Percentiles rank a stretch among this genome's conserved stretches.
Evolutionary conservation across 768 basidiomycete species (phyloP).

Genomic region (Udeniomyces megalosporus): DNA sequence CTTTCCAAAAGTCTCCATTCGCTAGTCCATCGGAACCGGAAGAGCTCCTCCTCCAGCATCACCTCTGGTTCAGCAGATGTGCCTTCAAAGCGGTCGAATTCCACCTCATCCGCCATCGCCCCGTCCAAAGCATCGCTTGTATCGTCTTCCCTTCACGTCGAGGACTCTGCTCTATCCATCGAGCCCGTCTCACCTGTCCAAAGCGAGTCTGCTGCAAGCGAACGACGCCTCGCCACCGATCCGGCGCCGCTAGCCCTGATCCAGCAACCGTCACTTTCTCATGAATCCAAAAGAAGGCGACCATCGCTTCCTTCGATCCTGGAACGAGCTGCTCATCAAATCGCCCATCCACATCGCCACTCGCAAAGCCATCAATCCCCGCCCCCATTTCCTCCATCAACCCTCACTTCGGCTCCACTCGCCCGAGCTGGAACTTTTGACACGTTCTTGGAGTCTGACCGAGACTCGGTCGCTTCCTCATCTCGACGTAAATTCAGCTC

Average conservation of each 20-base stretch:
- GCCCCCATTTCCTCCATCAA: background rate
- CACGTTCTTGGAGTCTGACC: slow-evolving; percentile 2
- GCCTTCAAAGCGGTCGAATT: background rate
- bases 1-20: background rate
- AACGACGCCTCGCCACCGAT: slow-evolving; percentile 2
- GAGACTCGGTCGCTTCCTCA: slow-evolving; percentile 2
- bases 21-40: background rate
- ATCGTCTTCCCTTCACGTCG: background rate
- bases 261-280: background rate
- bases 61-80: background rate
- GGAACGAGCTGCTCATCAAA: slow-evolving; percentile 31
- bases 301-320: slow-evolving; percentile 33
- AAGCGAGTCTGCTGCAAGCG: background rate
- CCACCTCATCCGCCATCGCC: background rate
- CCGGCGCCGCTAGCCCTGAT: background rate
- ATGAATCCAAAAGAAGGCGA: slow-evolving; percentile 17
- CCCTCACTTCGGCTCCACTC: background rate
- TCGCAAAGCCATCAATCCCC: background rate
- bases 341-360: slow-evolving; percentile 15
- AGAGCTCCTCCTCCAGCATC: background rate
- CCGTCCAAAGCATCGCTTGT: too few species aligned
- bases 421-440: background rate
- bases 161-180: background rate
- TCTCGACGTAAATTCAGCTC: background rate
- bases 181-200: background rate